Evolutionary conservation across 129 eudicot species (phyloP), one percentile per base, ranked within the genome.

Genomic region (Chrysanthemum makinoi): DNA sequence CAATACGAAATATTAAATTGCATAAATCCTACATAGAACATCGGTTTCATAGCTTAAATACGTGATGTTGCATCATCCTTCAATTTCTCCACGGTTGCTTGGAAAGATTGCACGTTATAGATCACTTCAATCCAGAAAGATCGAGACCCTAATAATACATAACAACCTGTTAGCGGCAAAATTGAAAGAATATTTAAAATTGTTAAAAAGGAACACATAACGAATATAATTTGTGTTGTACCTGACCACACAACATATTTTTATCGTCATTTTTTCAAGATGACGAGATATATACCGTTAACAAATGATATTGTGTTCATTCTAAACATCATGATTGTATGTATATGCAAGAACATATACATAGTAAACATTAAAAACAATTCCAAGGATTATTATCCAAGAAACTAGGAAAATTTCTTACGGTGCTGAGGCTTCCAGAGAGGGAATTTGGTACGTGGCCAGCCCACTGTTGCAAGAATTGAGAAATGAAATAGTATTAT

Each of bases 381-480:
- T 16, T 46, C 5, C 6, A 5, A 43, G 19, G 43, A 15, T 58
- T 44, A 47, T 43, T 10, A 43, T 33, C 72, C 48, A 55, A 65
- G 35, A 60, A 49, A 61, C 46, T 62, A 18, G 30, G 14, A 43
- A 63, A 66, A 74, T 44, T 48, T 53, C 88, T 88, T 86, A 89
- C 96, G 22, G 71, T 77, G 83, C 54, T 75, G 80, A 62, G 74
- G 81, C 79, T 60, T 62, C 73, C 83, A 44, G 86, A 63, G 74
- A 83, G 62, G 60, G 96, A 80, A 43, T 75, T 66, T 72, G 96
- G 84, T 79, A 91, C 83, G 81, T 81, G 85, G 76, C 96, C 88
- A 71, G 97, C 97, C 97, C 97, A 91, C 97, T 91, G 80, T 68
- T 56, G 33, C 53, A 24, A 35, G 13, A 19, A 79, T 64, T 63